A percentile compares a stretch with the other conserved stretches of the same genome.
These are phyloP conservation scores for Solanum piurae DNA, from an alignment of 257 asterid species.

Conservation along the genomic window DNA sequence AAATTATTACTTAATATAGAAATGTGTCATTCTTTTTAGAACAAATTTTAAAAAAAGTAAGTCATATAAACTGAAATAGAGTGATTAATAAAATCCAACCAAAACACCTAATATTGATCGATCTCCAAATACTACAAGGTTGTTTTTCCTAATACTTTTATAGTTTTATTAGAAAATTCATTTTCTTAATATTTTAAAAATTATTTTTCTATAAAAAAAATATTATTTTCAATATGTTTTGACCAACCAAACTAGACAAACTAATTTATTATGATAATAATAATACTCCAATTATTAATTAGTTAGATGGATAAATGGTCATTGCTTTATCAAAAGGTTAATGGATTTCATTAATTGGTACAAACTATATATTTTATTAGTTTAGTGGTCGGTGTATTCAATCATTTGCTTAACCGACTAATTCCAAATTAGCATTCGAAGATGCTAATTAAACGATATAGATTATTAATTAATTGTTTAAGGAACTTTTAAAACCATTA, in stretches of 20 bases:
- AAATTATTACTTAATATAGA: no score
- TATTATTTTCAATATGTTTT: not conserved
- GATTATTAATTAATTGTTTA: not conserved
- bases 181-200: not conserved
- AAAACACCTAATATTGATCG: not conserved
- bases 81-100: not conserved
- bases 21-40: no score
- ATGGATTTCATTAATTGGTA: not conserved
- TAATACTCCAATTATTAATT: not conserved
- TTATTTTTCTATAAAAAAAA: not conserved
- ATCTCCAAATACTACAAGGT: no score
- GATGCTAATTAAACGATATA: not conserved
- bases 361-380: not conserved
- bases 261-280: not conserved
- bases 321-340: not conserved
- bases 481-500: not conserved
- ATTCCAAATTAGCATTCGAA: not conserved
- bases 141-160: no score
- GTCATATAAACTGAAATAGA: no score
- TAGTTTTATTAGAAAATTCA: no score
- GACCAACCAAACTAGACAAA: not conserved
- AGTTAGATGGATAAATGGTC: not conserved
- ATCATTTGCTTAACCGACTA: not conserved
- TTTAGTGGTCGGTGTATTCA: not conserved
- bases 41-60: no score